These are phyloP conservation scores for Solanum corneliomulleri DNA, from an alignment of 257 asterid species.

Conservation along the genomic window DNA sequence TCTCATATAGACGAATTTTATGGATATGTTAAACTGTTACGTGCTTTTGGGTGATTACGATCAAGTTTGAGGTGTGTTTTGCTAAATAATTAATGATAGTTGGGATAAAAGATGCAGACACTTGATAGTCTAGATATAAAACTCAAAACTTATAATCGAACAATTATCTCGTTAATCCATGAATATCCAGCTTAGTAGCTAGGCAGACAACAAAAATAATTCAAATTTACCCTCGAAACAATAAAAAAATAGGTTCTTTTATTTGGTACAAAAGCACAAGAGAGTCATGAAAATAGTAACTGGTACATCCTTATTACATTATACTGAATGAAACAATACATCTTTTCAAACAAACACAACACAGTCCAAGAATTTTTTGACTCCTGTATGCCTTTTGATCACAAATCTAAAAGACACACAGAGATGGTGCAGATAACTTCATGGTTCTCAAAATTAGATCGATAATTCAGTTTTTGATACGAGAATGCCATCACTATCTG, in stretches of 20 bases:
- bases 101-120: not conserved
- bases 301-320: not conserved
- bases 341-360: not conserved
- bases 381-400: not conserved
- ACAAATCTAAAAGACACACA: not conserved
- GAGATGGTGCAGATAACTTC: not conserved
- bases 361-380: not conserved
- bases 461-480: conserved; percentile 69
- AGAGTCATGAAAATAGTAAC: not conserved
- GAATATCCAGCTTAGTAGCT: not conserved
- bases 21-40: not conserved
- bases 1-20: too few species aligned
- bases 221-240: not conserved
- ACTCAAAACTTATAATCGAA: not conserved
- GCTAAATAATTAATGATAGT: not conserved
- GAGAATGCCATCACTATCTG: conserved; percentile 80
- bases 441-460: conserved; percentile 5
- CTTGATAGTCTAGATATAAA: not conserved
- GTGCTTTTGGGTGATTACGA: too few species aligned
- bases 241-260: not conserved
- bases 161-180: not conserved
- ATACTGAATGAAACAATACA: not conserved
- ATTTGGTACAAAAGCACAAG: not conserved
- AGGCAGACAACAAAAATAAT: not conserved
- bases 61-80: not conserved